Conservation (phyloP, 2,329 filamentous ascomycete genomes). For the Phyllosticta paracitricarpa region DNA sequence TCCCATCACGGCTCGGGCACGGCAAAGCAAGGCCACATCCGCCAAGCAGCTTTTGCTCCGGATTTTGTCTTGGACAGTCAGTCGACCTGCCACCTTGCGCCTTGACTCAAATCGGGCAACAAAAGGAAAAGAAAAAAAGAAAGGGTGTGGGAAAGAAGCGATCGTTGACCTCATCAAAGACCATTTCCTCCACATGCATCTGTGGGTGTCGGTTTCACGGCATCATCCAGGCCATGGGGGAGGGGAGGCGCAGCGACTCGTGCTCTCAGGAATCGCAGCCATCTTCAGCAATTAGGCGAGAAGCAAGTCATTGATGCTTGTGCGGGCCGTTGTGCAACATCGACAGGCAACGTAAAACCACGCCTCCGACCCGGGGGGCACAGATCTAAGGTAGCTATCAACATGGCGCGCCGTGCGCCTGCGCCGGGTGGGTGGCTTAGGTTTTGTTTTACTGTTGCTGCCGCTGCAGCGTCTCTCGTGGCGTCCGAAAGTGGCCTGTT, state of each 20-base stretch:
- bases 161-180: neutral
- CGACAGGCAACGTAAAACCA: neutral
- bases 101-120: neutral
- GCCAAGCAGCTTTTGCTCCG: neutral
- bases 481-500: constrained; percentile 2
- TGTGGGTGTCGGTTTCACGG: neutral
- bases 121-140: no score
- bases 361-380: neutral
- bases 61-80: neutral
- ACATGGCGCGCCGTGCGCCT: neutral
- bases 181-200: neutral
- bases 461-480: neutral
- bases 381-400: neutral
- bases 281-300: constrained; percentile 2
- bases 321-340: constrained; percentile 1
- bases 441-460: neutral
- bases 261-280: neutral
- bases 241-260: neutral
- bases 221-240: neutral
- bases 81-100: neutral
- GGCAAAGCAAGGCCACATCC: neutral
- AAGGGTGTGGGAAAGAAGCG: neutral
- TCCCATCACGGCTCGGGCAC: neutral
- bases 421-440: neutral
- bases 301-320: neutral